Conservation (phyloP, 192 early-diverging fungal species). For the Linnemannia hyalina region DNA sequence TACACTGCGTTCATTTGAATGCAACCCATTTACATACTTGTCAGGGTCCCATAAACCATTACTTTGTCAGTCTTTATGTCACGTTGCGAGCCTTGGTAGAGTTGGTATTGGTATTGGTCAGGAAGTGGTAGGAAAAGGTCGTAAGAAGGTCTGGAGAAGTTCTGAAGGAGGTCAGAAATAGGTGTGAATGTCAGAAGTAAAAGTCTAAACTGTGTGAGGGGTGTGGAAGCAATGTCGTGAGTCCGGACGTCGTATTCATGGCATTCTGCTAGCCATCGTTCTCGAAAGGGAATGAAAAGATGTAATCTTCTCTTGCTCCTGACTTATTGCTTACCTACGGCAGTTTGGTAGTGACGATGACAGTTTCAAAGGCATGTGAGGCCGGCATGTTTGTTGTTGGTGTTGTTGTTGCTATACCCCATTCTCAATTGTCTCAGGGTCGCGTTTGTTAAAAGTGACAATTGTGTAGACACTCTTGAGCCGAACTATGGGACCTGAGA, state of each 20-base stretch:
- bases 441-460: conserved; percentile 10
- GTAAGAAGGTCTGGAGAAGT: no score
- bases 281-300: no score
- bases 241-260: no score
- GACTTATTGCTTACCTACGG: no score
- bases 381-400: background rate
- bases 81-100: background rate
- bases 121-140: background rate
- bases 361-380: background rate
- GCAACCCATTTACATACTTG: conserved; percentile 17
- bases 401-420: background rate
- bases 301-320: no score
- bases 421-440: background rate
- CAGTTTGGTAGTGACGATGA: no score
- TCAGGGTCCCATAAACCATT: background rate
- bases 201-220: no score
- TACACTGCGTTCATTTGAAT: conserved; percentile 33
- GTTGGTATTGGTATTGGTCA: background rate
- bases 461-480: background rate
- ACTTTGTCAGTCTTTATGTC: background rate
- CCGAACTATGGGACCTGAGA: background rate
- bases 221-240: no score
- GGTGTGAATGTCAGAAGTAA: no score
- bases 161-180: no score
- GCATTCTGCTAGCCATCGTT: no score